Evolutionary conservation across 495 filamentous ascomycete species (phyloP), one percentile per base, ranked within the genome.

Genomic region (Oleoguttula mirabilis): DNA sequence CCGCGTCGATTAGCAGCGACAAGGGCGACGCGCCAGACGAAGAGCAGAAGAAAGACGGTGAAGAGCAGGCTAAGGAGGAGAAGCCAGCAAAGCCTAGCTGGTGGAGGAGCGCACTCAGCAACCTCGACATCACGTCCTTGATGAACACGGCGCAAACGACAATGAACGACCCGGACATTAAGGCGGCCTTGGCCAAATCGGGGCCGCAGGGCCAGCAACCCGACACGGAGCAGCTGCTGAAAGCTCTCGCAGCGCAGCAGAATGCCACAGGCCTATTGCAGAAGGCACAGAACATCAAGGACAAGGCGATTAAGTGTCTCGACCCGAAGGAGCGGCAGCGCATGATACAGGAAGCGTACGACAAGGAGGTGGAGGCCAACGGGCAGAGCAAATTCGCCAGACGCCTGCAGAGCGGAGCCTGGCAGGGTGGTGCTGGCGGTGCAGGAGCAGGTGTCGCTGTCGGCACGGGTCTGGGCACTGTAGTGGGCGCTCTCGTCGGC

Each of bases 371-470:
- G 6, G 27, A 45, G 21, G 51, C 51, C 10, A 32, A 50, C 22
- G 47, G 46, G 10, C 45, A 54, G 36, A 41, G 34, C 32, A 50
- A 46, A 24, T 27, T 28, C 12, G 51, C 51, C 2, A 16, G 30
- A 20, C 21, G 51, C 21, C 14, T 54, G 27, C 32, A 43, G 28
- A 45, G 41, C 19, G 51, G 51, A 4, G 17, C 21, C 2, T 54
- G 51, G 51, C 51, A 54, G 24, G 51, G 51, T 21, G 51, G 50
- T 8, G 37, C 30, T 16, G 51, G 40, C 19, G 51, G 51, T 12
- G 47, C 41, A 8, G 51, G 51, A 3, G 45, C 50, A 16, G 51
- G 51, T 10, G 51, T 35, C 3, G 51, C 39, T 17, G 47, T 49
- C 8, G 51, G 46, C 10, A 36, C 40, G 46, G 51, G 51, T 7